phyloP scores from a whole-genome alignment of 352 stramenopile species.

The Phytophthora pluvialis region DNA sequence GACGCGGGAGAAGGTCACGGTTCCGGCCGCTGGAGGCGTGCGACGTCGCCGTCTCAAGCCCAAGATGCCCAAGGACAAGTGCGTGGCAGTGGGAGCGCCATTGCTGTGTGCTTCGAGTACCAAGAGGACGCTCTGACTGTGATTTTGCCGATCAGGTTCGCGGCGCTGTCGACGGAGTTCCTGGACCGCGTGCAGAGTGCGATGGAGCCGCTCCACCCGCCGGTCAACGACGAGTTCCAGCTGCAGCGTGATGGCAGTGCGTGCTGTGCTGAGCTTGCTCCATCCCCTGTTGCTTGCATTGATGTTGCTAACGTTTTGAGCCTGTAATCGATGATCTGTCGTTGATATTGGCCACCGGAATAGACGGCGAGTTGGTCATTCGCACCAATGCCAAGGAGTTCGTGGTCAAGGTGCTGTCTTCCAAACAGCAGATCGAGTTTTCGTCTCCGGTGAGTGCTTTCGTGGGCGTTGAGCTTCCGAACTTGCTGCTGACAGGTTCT shows the following conservation, averaged over 20 bases:
- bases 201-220: constrained; percentile 64
- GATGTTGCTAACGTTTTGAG: neutral
- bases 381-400: constrained; percentile 63
- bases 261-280: neutral
- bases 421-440: constrained; percentile 79
- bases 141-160: constrained; percentile 48
- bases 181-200: constrained; percentile 71
- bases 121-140: neutral
- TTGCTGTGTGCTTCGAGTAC: neutral
- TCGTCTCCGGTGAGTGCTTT: constrained; percentile 53
- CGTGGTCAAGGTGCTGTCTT: constrained; percentile 55
- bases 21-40: constrained; percentile 30
- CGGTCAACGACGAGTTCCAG: constrained; percentile 65
- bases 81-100: constrained; percentile 2
- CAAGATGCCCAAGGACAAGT: constrained; percentile 67
- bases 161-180: constrained; percentile 52
- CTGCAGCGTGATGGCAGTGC: constrained; percentile 52
- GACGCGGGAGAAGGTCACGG: constrained; percentile 45
- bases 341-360: neutral
- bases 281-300: no score
- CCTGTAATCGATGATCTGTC: neutral
- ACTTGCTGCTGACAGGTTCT: constrained; percentile 1
- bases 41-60: constrained; percentile 49
- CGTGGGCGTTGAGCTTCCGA: neutral
- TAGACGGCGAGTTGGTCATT: constrained; percentile 56